Evolutionary conservation across 441 rosid species (phyloP).

Genomic region (Sinapis alba): DNA sequence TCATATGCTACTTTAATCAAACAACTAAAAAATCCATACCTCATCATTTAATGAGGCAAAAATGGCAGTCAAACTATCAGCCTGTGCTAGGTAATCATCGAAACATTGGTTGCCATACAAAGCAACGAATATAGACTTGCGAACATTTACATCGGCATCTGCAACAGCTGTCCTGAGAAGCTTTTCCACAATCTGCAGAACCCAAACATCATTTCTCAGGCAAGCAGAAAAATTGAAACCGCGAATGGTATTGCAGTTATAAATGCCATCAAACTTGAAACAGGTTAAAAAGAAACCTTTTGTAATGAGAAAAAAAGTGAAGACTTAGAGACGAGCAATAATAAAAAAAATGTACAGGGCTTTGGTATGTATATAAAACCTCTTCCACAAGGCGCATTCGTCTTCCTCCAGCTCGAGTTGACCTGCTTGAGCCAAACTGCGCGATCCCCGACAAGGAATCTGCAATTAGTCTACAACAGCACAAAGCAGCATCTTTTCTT

Average conservation of each 20-base stretch:
- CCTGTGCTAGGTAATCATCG: constrained; percentile 98
- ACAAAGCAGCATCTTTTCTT: constrained; percentile 96
- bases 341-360: not conserved
- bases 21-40: constrained; percentile 53
- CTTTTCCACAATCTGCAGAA: constrained; percentile 95
- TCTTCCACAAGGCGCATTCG: constrained; percentile 90
- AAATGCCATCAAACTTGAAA: constrained; percentile 27
- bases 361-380: constrained; percentile 51
- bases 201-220: constrained; percentile 39
- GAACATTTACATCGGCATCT: constrained; percentile 97
- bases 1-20: constrained; percentile 18
- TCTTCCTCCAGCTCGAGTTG: constrained; percentile 85
- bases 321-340: constrained; percentile 14
- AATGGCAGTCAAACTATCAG: constrained; percentile 95
- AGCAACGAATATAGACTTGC: constrained; percentile 87
- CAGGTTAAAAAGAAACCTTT: not conserved
- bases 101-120: constrained; percentile 83
- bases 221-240: constrained; percentile 33
- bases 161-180: constrained; percentile 97
- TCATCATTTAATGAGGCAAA: constrained; percentile 99
- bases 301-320: constrained; percentile 2
- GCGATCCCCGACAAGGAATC: constrained; percentile 73
- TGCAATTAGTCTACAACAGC: constrained; percentile 95
- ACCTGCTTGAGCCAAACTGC: constrained; percentile 77
- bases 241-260: constrained; percentile 18